Base-by-base conservation (phyloP, 2,329 filamentous ascomycete genomes). In the Colletotrichum filicis region DNA sequence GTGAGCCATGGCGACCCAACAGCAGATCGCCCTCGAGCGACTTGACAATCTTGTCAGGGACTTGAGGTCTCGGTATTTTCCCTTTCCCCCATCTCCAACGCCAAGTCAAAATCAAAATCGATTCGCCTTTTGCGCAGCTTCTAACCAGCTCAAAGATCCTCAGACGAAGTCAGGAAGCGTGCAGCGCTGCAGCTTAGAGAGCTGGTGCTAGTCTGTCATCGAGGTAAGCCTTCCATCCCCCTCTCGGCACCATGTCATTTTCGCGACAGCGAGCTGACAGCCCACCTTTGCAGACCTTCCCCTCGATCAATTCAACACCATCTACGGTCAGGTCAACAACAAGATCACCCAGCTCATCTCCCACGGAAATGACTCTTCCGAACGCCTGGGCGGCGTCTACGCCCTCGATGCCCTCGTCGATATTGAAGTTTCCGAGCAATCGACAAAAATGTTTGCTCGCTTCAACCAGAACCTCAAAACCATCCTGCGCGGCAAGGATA, bases 361-460 rank as follows among this genome's bases (percentile, higher is more conserved):
- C 60, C 94, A 96, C 81, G 94, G 95, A 75, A 93, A 90, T 84
- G 95, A 98, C 81, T 93, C 94, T 5, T 92, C 92, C 77, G 97
- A 99, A 81, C 93, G 95, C 71, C 91, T 98, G 69, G 97, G 95
- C 74, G 97, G 97, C 65, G 93, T 99, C 74, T 93, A 97, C 78
- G 96, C 96, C 73, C 90, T 99, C 74, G 96, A 98, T 82, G 93
- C 93, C 70, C 91, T 99, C 67, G 96, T 98, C 82, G 95, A 98
- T 82, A 98, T 98, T 81, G 96, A 98, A 78, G 96, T 95, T 72
- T 94, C 98, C 77, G 97, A 99, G 84, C 91, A 94, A 28, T 95
- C 94, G 46, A 92, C 95, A 79, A 98, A 98, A 84, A 73, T 73
- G 71, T 98, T 97, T 72, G 97, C 96, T 35, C 92, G 97, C 68